Conservation (phyloP, 2,329 filamentous ascomycete species). For the Bipolaris bicolor region DNA sequence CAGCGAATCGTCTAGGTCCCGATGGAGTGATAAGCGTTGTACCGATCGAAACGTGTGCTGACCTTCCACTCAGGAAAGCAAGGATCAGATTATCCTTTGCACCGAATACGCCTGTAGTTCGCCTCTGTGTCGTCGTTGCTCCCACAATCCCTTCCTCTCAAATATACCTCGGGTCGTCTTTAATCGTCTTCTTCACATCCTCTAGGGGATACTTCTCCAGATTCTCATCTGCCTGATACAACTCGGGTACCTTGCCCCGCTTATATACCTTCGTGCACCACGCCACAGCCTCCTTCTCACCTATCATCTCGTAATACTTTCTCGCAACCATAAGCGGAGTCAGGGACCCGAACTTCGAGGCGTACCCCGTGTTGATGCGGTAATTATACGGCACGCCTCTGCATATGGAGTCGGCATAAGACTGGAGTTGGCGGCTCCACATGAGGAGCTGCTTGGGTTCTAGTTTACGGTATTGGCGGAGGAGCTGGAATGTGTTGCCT, state of each 20-base stretch:
- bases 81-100: background rate
- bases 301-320: conserved; percentile 44
- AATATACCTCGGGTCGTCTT: conserved; percentile 31
- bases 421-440: conserved; percentile 41
- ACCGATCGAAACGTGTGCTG: background rate
- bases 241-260: conserved; percentile 37
- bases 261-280: conserved; percentile 44
- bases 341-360: conserved; percentile 41
- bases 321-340: conserved; percentile 45
- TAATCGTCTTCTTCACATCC: conserved; percentile 34
- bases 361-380: conserved; percentile 37
- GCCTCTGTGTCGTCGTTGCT: background rate
- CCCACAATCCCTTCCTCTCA: conserved; percentile 2
- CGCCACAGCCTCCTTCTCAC: conserved; percentile 29
- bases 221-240: conserved; percentile 36
- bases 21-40: background rate
- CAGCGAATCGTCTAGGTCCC: background rate
- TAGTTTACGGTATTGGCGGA: conserved; percentile 32
- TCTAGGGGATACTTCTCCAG: conserved; percentile 32
- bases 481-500: conserved; percentile 42
- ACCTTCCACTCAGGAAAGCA: background rate
- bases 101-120: background rate
- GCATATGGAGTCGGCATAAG: conserved; percentile 43
- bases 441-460: conserved; percentile 38
- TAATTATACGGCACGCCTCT: conserved; percentile 42